phyloP scores from a whole-genome alignment of 164 flowering plant species.

The Piper longum region DNA sequence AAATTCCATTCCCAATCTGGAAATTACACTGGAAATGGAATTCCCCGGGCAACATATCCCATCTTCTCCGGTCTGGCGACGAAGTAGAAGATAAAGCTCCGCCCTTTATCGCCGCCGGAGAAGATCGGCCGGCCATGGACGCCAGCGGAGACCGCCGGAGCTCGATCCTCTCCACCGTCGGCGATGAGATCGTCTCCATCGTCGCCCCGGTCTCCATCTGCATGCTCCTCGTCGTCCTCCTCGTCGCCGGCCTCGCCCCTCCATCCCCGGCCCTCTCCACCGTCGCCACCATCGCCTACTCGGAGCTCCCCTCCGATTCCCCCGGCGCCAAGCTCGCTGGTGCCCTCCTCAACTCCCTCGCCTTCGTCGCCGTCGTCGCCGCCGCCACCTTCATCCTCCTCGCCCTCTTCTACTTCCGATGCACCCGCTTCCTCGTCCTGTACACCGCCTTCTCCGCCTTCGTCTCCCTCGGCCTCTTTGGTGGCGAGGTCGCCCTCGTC shows the following conservation, averaged over 20 bases:
- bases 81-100: background rate
- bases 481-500: conserved; percentile 63
- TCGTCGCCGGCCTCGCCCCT: conserved; percentile 46
- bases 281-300: conserved; percentile 62
- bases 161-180: conserved; percentile 44
- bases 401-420: conserved; percentile 74
- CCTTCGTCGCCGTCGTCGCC: conserved; percentile 66
- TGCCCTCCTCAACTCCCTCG: conserved; percentile 80
- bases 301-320: conserved; percentile 55
- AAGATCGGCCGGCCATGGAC: background rate
- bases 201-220: conserved; percentile 79
- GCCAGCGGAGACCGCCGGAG: background rate
- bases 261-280: conserved; percentile 25
- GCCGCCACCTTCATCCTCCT: conserved; percentile 64
- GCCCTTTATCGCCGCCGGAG: background rate
- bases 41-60: background rate
- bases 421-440: conserved; percentile 52
- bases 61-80: too few species aligned
- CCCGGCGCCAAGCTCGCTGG: conserved; percentile 76
- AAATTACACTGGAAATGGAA: background rate
- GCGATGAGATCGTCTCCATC: conserved; percentile 83
- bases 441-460: conserved; percentile 90
- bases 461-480: conserved; percentile 70
- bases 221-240: conserved; percentile 74
- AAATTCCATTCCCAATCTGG: background rate